Base-by-base conservation (phyloP, 805 yeast species). In the Isabelozyma gotoi region DNA sequence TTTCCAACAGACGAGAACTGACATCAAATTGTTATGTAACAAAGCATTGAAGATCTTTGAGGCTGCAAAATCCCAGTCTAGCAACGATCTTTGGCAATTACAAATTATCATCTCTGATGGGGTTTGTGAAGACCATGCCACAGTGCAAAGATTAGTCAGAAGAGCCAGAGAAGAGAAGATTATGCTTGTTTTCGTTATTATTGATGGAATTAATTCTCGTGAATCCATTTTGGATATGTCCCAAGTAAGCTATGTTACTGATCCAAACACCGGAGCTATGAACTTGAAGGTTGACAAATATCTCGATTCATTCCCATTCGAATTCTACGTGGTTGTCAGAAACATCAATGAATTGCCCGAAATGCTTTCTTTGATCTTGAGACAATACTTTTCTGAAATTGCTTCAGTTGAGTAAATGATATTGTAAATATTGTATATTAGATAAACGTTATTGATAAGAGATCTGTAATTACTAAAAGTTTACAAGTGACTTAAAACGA, bases 21-120 rank as follows among this genome's bases (percentile, higher is more conserved):
- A 95, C 61, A 86, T 94, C 45, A 80, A 77, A 59, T 81, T 76
- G 53, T 78, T 95, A 40, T 84, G 92, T 43, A 68, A 74, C 18
- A 78, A 80, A 55, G 87, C 97, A 3, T 74, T 94, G 45, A 75
- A 77, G 41, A 77, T 88, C 31, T 92, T 94, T 63, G 80, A 77
- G 39, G 80, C 81, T 46, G 81, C 85, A 3, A 58, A 75, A 36
- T 60, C 72, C 3, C 59, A 72, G 0, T 65, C 71, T 10, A 67
- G 64, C 51, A 57, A 71, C 33, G 96, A 88, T 48, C 74, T 88
- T 60, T 94, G 98, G 97, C 96, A 89, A 66, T 74, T 94, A 51
- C 89, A 95, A 62, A 89, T 94, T 44, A 85, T 94, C 46, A 76
- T 94, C 24, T 89, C 97, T 1, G 99, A 94, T 69, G 99, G 99